Conservation (phyloP, 2,329 filamentous ascomycete genomes). For the Ceratocystis smalleyi region DNA sequence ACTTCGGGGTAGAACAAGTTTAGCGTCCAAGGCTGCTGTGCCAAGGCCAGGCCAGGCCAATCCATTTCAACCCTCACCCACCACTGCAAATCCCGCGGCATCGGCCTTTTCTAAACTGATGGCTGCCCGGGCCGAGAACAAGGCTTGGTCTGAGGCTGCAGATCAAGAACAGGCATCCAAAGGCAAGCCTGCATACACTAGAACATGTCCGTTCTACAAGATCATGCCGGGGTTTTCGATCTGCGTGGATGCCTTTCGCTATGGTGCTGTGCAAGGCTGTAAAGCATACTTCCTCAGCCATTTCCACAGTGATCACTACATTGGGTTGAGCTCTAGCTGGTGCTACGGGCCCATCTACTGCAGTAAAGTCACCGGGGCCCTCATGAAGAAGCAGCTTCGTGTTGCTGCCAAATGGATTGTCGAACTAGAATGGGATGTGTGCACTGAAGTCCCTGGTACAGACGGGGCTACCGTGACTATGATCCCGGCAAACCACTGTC, state of each 20-base stretch:
- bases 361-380: conserved; percentile 77
- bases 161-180: conserved; percentile 61
- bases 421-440: conserved; percentile 69
- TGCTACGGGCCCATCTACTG: conserved; percentile 91
- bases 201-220: conserved; percentile 96
- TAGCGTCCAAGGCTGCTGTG: conserved; percentile 51
- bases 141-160: conserved; percentile 77
- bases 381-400: conserved; percentile 71
- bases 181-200: conserved; percentile 71
- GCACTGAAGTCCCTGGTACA: conserved; percentile 63
- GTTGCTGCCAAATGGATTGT: conserved; percentile 79
- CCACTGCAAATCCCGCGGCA: conserved; percentile 25
- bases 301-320: conserved; percentile 95
- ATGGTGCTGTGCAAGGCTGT: conserved; percentile 82
- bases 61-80: conserved; percentile 41
- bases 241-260: conserved; percentile 90
- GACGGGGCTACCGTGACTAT: conserved; percentile 78
- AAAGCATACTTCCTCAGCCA: conserved; percentile 94
- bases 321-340: conserved; percentile 79
- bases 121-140: conserved; percentile 78
- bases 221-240: conserved; percentile 87
- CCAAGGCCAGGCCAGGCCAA: conserved; percentile 68
- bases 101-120: conserved; percentile 90
- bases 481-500: conserved; percentile 93
- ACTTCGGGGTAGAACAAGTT: conserved; percentile 33